Base-by-base conservation (phyloP, 2,329 filamentous ascomycete species). In the Trichoderma sp. region DNA sequence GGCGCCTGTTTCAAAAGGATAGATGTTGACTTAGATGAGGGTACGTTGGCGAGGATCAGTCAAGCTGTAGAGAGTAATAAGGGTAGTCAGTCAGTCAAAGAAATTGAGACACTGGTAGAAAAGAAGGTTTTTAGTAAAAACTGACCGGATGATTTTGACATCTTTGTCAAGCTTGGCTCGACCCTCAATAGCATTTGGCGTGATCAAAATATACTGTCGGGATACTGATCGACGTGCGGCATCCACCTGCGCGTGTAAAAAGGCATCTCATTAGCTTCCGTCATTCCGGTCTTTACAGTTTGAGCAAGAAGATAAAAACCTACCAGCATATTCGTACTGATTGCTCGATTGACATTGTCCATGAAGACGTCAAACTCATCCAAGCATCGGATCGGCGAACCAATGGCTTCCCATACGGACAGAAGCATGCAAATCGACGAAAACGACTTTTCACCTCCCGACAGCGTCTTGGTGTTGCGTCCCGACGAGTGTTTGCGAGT, bases 331-430 rank as follows among this genome's bases (percentile, higher is more conserved):
- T 92, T 92, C 75, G 97, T 97, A 77, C 93, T 96, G 74, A 96
- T 92, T 68, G 92, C 93, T 71, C 96, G 89, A 80, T 99, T 99
- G 70, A 98, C 93, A 74, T 91, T 93, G 80, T 99, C 96, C 96
- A 99, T 99, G 84, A 97, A 99, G 37, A 99, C 96, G 78, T 99
- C 96, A 77, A 98, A 99, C 80, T 99, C 96, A 80, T 99, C 96
- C 66, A 99, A 85, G 76, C 96, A 99, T 67, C 96, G 89, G 71
- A 99, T 91, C 0, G 94, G 95, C 21, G 94, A 96, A 13, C 96
- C 95, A 91, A 99, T 99, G 35, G 96, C 95, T 77, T 99, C 96
- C 96, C 96, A 99, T 21, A 99, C 91, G 2, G 94, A 89, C 37
- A 99, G 85, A 67, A 99, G 83, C 74, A 99, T 87, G 81, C 96